phyloP scores from a whole-genome alignment of 2,329 filamentous ascomycete genomes.

The Xenoacremonium recifei region DNA sequence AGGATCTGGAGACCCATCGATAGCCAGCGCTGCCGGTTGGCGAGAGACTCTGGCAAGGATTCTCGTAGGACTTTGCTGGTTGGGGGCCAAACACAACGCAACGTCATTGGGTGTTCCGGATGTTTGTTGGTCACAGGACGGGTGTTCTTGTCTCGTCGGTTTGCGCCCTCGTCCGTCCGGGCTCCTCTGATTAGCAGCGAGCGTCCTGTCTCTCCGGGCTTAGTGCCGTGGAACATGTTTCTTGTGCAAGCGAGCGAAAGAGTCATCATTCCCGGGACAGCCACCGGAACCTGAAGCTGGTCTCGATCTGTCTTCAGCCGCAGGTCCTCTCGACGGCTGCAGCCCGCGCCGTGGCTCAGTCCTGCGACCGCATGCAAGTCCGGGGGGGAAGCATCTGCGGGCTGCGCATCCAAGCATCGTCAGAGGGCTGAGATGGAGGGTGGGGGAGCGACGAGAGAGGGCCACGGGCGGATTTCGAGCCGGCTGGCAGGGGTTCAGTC shows the following conservation, averaged over 20 bases:
- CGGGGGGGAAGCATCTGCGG: slow-evolving; percentile 13
- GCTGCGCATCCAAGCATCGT: slow-evolving; percentile 21
- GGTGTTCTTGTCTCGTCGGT: too few species aligned
- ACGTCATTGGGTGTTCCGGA: neutral
- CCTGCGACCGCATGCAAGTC: slow-evolving; percentile 3
- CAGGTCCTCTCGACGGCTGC: neutral
- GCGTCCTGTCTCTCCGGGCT: neutral
- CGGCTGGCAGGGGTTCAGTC: neutral
- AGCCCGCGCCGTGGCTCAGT: neutral
- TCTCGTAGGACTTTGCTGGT: neutral
- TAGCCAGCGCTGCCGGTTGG: neutral
- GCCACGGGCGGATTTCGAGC: neutral
- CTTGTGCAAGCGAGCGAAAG: neutral
- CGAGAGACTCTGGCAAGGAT: too few species aligned
- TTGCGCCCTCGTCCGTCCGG: too few species aligned
- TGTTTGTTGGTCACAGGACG: neutral
- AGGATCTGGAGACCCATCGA: neutral
- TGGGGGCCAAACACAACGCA: neutral
- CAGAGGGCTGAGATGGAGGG: slow-evolving; percentile 29
- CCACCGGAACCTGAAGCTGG: slow-evolving; percentile 8
- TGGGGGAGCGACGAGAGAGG: slow-evolving; percentile 14
- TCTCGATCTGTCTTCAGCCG: slow-evolving; percentile 5
- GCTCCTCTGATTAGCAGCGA: neutral
- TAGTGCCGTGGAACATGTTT: neutral
- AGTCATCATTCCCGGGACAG: neutral